Conservation (phyloP, 164 flowering plant species). For the Cinnamomum chago region DNA sequence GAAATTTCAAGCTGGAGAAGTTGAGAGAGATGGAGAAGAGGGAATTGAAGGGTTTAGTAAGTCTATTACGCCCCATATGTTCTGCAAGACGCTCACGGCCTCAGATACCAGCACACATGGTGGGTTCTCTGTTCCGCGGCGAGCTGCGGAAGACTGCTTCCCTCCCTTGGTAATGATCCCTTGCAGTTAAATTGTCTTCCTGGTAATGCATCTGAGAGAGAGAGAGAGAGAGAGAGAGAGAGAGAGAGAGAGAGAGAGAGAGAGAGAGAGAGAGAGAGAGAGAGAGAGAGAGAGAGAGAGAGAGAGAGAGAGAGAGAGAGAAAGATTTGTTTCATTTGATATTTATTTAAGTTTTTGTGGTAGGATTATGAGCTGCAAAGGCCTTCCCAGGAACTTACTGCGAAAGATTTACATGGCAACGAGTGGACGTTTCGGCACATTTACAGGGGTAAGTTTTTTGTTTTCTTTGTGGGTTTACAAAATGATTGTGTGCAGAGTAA, state of each 20-base stretch:
- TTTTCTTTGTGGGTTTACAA: not conserved
- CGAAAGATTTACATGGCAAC: slow-evolving; percentile 88
- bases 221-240: no score
- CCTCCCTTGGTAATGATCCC: slow-evolving; percentile 62
- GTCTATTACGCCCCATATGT: slow-evolving; percentile 92
- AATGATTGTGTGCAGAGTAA: not conserved
- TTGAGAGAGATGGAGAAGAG: slow-evolving; percentile 46
- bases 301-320: no score
- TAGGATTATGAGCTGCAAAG: slow-evolving; percentile 89
- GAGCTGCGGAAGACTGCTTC: slow-evolving; percentile 99
- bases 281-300: not conserved
- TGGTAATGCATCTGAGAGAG: no score
- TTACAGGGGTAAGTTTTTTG: slow-evolving; percentile 57
- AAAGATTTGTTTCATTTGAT: no score
- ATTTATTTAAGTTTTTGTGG: slow-evolving; percentile 4
- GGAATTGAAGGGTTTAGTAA: slow-evolving; percentile 41
- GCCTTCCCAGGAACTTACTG: slow-evolving; percentile 90
- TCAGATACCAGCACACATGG: slow-evolving; percentile 99
- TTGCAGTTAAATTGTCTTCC: not conserved
- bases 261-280: no score
- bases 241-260: no score
- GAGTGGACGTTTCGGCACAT: slow-evolving; percentile 98
- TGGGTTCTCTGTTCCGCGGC: slow-evolving; percentile 96
- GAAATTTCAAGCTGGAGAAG: slow-evolving; percentile 35
- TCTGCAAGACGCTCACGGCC: slow-evolving; percentile 95